Conservation (phyloP, 495 filamentous ascomycete genomes). For the Penicillium cinerascens region DNA sequence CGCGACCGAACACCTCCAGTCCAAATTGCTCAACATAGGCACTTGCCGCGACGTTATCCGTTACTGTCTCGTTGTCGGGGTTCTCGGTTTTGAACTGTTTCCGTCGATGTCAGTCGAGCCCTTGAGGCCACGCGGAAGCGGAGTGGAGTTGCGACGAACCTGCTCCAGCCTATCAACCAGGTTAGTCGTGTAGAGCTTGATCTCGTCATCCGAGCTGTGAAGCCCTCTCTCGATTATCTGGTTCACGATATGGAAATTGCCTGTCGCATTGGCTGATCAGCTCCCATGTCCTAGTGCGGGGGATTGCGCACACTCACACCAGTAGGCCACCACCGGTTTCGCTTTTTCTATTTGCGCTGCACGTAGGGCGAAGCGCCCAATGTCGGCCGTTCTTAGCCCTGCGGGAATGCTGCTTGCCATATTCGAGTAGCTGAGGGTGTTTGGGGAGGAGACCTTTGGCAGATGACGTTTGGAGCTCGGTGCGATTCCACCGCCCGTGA, state of each 20-base stretch:
- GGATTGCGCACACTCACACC: constrained; percentile 64
- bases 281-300: constrained; percentile 9
- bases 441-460: not conserved
- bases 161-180: constrained; percentile 92
- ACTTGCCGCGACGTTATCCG: constrained; percentile 77
- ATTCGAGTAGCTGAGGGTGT: constrained; percentile 2
- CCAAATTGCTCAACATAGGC: constrained; percentile 95
- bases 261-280: constrained; percentile 41
- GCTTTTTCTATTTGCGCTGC: constrained; percentile 79
- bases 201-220: constrained; percentile 71
- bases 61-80: constrained; percentile 65
- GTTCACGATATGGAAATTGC: constrained; percentile 89
- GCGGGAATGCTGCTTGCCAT: constrained; percentile 76
- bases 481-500: constrained; percentile 27
- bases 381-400: constrained; percentile 70
- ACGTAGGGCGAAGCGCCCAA: constrained; percentile 73
- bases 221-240: constrained; percentile 79
- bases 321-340: constrained; percentile 87
- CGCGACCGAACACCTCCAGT: constrained; percentile 78
- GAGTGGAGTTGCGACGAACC: constrained; percentile 42
- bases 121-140: not conserved
- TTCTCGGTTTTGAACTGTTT: constrained; percentile 63
- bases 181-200: constrained; percentile 68
- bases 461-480: constrained; percentile 28
- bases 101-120: constrained; percentile 1